Percentiles rank a stretch among this genome's conserved stretches.
phyloP scores from a whole-genome alignment of 2,329 filamentous ascomycete genomes.

The Aspergillus puulaauensis region DNA sequence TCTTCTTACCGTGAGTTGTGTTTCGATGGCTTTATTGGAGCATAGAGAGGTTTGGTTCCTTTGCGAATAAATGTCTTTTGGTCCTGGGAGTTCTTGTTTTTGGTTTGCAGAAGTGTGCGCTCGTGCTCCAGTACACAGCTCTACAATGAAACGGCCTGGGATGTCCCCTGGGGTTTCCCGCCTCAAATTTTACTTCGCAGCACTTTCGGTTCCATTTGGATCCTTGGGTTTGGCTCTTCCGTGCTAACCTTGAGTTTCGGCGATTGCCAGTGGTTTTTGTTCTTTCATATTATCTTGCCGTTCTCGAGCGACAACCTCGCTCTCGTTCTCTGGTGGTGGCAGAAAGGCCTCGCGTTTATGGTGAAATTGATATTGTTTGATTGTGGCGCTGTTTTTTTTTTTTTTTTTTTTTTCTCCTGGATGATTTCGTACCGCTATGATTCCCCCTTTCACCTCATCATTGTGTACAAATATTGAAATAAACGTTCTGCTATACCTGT shows the following conservation, averaged over 20 bases:
- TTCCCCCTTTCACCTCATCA: slow-evolving; percentile 12
- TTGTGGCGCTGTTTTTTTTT: background rate
- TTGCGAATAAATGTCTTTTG: background rate
- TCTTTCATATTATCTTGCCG: background rate
- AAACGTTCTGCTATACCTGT: background rate
- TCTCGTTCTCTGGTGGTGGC: background rate
- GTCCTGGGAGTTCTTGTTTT: background rate
- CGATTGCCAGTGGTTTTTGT: background rate
- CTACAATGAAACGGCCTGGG: too few species aligned
- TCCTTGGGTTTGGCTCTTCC: too few species aligned
- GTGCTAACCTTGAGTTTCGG: too few species aligned
- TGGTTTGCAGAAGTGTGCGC: too few species aligned
- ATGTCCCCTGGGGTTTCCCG: too few species aligned
- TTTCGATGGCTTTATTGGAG: background rate
- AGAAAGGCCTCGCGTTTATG: background rate
- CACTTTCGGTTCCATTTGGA: too few species aligned
- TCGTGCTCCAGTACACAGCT: too few species aligned
- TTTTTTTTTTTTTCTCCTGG: background rate
- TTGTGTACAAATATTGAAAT: slow-evolving; percentile 18
- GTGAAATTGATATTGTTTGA: background rate
- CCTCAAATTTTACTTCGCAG: too few species aligned
- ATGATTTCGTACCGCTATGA: slow-evolving; percentile 13
- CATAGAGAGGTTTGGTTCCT: background rate
- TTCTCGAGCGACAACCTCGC: background rate
- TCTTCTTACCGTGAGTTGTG: background rate